Percentiles rank a stretch among this genome's conserved stretches.
Evolutionary conservation across 768 basidiomycete genomes (phyloP).

Genomic region (Trametes coccinea): DNA sequence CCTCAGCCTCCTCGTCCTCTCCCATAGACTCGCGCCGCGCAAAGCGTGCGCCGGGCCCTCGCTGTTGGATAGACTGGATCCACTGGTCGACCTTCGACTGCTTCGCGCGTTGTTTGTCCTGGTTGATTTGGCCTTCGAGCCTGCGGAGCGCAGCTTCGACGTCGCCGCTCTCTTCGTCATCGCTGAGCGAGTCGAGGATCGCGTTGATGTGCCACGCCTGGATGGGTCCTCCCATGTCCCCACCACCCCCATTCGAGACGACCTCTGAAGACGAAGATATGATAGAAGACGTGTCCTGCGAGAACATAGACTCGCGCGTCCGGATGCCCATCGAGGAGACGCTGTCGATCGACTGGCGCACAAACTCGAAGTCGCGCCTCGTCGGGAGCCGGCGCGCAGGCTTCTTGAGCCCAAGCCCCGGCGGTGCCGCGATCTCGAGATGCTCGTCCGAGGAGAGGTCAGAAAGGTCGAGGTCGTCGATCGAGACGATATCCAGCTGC

Average conservation of each 20-base stretch:
- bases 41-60: constrained; percentile 60
- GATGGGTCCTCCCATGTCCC: constrained; percentile 49
- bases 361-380: constrained; percentile 80
- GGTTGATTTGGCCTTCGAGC: constrained; percentile 86
- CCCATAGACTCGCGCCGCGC: constrained; percentile 35
- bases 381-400: constrained; percentile 62
- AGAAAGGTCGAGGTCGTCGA: constrained; percentile 80
- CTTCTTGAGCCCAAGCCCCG: constrained; percentile 56
- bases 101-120: constrained; percentile 66
- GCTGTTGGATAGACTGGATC: constrained; percentile 71
- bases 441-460: constrained; percentile 66
- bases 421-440: constrained; percentile 35
- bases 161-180: constrained; percentile 76
- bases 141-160: constrained; percentile 79
- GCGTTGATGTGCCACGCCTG: constrained; percentile 86
- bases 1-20: constrained; percentile 44
- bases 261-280: constrained; percentile 37
- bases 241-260: constrained; percentile 20
- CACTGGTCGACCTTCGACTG: constrained; percentile 79
- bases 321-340: constrained; percentile 81
- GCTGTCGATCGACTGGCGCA: constrained; percentile 58
- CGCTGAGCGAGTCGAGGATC: constrained; percentile 67
- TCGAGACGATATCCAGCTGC: constrained; percentile 71
- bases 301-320: constrained; percentile 60
- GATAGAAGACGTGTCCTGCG: constrained; percentile 41